Evolutionary conservation across 2,329 filamentous ascomycete genomes (phyloP).

Genomic region (Ophiostoma himal-ulmi): DNA sequence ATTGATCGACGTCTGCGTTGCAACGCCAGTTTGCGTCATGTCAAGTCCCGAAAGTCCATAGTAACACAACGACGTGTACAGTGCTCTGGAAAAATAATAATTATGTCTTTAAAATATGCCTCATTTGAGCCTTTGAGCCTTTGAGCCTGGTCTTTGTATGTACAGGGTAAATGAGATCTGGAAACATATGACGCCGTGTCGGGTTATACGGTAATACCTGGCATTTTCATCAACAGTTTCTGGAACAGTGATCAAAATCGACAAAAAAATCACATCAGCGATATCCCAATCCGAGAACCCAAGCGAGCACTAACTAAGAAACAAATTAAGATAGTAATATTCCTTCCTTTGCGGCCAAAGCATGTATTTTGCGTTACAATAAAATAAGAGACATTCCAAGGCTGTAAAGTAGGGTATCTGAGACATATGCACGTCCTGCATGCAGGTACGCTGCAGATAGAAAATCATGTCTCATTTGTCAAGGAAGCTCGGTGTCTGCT

Average conservation of each 20-base stretch:
- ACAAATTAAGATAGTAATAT: neutral
- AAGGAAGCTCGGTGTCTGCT: neutral
- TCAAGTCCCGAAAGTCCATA: too few species aligned
- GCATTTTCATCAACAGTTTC: neutral
- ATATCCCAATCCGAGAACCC: neutral
- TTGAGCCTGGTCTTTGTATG: too few species aligned
- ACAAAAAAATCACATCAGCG: neutral
- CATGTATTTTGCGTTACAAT: neutral
- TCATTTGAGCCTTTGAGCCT: neutral
- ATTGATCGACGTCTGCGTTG: too few species aligned
- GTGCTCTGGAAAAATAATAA: too few species aligned
- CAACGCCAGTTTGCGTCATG: too few species aligned
- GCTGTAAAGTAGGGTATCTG: constrained; percentile 2
- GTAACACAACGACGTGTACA: too few species aligned
- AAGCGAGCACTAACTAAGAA: neutral
- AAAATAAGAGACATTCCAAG: neutral
- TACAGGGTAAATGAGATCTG: neutral
- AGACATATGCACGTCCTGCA: constrained; percentile 7
- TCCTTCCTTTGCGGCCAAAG: neutral
- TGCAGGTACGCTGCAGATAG: constrained; percentile 9
- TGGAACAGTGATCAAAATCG: neutral
- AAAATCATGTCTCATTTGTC: neutral
- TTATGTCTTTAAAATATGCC: neutral
- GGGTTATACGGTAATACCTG: neutral
- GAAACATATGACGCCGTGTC: neutral